phyloP scores from a whole-genome alignment of 2,329 filamentous ascomycete genomes.

The Arachnomyces sp. region DNA sequence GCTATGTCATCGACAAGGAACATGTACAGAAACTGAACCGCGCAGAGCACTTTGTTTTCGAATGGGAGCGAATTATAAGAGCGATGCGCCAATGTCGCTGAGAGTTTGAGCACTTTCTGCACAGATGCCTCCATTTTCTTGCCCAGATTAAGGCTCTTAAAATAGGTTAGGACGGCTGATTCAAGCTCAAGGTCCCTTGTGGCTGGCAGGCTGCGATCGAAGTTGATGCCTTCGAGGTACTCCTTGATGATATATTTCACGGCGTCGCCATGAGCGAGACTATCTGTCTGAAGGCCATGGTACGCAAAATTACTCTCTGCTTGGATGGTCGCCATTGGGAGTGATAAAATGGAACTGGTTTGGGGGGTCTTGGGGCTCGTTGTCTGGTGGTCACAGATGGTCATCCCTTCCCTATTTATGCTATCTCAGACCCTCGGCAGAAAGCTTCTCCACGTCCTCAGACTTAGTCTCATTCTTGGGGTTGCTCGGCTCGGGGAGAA shows the following conservation, averaged over 20 bases:
- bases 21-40: constrained; percentile 11
- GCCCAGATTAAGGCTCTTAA: constrained; percentile 7
- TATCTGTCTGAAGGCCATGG: no score
- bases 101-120: constrained; percentile 7
- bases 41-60: constrained; percentile 7
- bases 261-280: background rate
- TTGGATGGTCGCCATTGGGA: no score
- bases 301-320: no score
- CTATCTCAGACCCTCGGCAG: no score
- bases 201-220: constrained; percentile 6
- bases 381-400: no score
- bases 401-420: no score
- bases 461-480: no score
- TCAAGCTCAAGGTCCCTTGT: constrained; percentile 6
- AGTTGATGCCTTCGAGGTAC: constrained; percentile 9
- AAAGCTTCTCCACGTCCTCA: no score
- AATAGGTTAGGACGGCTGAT: constrained; percentile 7
- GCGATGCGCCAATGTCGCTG: constrained; percentile 6
- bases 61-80: constrained; percentile 8
- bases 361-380: no score
- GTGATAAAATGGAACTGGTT: no score
- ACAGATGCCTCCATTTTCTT: constrained; percentile 2
- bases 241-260: constrained; percentile 8
- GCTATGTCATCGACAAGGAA: constrained; percentile 12
- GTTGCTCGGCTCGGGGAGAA: no score